Conservation (phyloP, 2,329 filamentous ascomycete genomes). For the Chaetomium sp. region DNA sequence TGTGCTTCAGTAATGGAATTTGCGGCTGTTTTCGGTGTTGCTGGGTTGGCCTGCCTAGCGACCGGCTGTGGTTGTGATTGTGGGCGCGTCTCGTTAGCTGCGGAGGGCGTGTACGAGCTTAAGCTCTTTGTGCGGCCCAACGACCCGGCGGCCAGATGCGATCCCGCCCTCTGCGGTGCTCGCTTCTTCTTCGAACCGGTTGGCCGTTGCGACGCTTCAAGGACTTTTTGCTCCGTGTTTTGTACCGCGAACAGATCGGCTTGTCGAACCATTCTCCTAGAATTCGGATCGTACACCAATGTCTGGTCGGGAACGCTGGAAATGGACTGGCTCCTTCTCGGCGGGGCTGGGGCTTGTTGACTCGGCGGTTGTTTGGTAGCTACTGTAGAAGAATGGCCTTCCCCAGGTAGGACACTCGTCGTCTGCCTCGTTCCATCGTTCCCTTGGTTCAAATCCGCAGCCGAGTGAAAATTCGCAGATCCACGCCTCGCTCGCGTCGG, state of each 20-base stretch:
- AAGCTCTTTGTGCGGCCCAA: constrained; percentile 44
- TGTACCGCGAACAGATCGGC: constrained; percentile 38
- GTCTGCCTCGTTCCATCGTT: constrained; percentile 4
- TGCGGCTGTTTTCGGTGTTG: no score
- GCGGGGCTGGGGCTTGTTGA: constrained; percentile 7
- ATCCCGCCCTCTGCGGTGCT: constrained; percentile 34
- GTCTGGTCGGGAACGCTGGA: constrained; percentile 33
- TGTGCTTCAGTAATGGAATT: no score
- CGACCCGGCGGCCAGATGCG: constrained; percentile 46
- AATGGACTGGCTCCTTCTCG: constrained; percentile 21
- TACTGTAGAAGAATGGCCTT: constrained; percentile 15
- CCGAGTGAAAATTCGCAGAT: constrained; percentile 32
- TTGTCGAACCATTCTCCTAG: constrained; percentile 53
- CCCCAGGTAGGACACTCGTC: constrained; percentile 1
- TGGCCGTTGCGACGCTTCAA: constrained; percentile 35
- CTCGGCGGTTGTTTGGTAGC: constrained; percentile 8
- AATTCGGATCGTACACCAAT: constrained; percentile 60
- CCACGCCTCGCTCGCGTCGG: constrained; percentile 40
- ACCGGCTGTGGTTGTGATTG: neutral
- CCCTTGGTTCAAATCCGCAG: constrained; percentile 15
- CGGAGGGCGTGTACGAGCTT: neutral
- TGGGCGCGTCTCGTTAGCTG: neutral
- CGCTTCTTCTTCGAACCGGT: constrained; percentile 32
- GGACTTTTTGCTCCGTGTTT: constrained; percentile 37
- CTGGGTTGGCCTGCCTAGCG: no score